Percentiles rank a stretch among this genome's conserved stretches.
phyloP scores from a whole-genome alignment of 257 asterid species.

The Echites panduratus region DNA sequence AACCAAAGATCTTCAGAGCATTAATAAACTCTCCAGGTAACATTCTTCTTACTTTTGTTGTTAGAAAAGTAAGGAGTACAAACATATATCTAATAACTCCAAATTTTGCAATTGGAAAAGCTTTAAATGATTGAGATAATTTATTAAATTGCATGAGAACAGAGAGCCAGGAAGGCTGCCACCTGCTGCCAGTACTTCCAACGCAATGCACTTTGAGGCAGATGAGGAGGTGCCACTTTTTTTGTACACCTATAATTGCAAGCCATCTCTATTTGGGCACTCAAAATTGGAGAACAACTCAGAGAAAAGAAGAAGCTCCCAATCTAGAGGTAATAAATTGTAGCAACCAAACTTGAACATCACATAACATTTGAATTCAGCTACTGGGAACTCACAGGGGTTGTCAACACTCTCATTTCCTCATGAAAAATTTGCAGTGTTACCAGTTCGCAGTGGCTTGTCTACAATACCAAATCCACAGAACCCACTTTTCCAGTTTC shows the following conservation, averaged over 20 bases:
- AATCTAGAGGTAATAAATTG: constrained; percentile 30
- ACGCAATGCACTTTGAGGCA: constrained; percentile 24
- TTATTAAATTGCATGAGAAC: not conserved
- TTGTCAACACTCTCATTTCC: no score
- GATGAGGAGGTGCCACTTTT: constrained; percentile 46
- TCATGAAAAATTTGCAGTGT: constrained; percentile 24
- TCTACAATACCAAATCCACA: constrained; percentile 31
- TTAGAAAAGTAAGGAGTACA: not conserved
- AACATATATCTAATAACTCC: no score
- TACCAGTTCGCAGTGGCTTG: constrained; percentile 35
- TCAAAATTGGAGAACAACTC: constrained; percentile 11
- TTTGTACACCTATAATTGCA: constrained; percentile 28
- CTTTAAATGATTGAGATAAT: not conserved
- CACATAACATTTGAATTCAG: no score
- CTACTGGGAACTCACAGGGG: no score
- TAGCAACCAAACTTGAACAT: no score
- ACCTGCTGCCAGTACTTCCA: constrained; percentile 5
- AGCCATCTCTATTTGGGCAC: constrained; percentile 24
- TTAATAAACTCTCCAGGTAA: constrained; percentile 28
- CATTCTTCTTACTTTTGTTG: not conserved
- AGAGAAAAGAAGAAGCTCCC: constrained; percentile 13
- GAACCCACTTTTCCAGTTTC: constrained; percentile 40
- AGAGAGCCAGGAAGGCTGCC: constrained; percentile 9
- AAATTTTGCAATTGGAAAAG: not conserved
- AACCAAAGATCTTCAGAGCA: constrained; percentile 20